Conservation (phyloP, 306 rosid species). For the Cyamopsis tetragonoloba region DNA sequence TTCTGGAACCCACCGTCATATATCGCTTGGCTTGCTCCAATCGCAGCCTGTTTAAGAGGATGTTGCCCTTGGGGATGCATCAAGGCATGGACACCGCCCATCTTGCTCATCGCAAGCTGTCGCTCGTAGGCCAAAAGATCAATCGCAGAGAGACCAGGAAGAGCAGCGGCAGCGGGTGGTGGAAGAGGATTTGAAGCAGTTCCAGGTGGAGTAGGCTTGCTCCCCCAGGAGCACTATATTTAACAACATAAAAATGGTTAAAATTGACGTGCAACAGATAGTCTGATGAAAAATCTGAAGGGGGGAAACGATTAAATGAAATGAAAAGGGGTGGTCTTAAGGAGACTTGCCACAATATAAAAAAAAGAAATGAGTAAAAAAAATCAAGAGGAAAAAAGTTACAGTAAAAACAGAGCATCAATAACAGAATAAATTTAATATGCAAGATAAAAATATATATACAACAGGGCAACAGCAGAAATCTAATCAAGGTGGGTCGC, state of each 20-base stretch:
- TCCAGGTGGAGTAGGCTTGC: slow-evolving; percentile 98
- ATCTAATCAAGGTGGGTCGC: neutral
- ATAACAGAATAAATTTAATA: neutral
- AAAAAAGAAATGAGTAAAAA: neutral
- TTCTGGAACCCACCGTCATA: slow-evolving; percentile 95
- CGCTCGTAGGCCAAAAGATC: slow-evolving; percentile 78
- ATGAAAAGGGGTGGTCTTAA: neutral
- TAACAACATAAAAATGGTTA: neutral
- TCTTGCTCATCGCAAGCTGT: slow-evolving; percentile 89
- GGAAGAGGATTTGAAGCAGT: slow-evolving; percentile 94
- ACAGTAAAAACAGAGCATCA: neutral
- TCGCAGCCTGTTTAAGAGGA: slow-evolving; percentile 79
- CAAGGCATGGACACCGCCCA: slow-evolving; percentile 81
- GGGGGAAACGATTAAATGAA: neutral
- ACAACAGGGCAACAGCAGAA: neutral
- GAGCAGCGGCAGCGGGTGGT: slow-evolving; percentile 69
- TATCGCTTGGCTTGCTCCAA: slow-evolving; percentile 95
- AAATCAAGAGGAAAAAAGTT: neutral
- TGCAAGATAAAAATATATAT: neutral
- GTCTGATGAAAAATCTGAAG: neutral
- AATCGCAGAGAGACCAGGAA: slow-evolving; percentile 66
- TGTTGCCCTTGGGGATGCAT: slow-evolving; percentile 85
- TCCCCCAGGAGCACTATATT: slow-evolving; percentile 92
- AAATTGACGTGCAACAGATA: neutral
- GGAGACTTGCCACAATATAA: neutral